Percentiles rank a stretch among this genome's conserved stretches.
phyloP scores from a whole-genome alignment of 331 rosid species.

The Malus hybrid region DNA sequence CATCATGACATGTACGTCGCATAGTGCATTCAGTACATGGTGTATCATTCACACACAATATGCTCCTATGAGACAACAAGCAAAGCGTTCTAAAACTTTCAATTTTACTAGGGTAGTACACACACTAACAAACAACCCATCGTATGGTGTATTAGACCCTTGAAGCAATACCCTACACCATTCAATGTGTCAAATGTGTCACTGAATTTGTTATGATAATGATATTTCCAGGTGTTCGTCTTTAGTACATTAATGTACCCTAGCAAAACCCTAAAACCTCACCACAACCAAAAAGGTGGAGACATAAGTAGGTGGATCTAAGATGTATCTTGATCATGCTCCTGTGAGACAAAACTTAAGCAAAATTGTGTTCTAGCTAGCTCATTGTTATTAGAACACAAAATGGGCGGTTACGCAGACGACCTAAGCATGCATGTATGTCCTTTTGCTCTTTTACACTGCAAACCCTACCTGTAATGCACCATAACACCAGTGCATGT shows the following conservation, averaged over 20 bases:
- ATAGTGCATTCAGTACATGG: not conserved
- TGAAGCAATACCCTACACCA: not conserved
- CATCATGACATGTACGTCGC: not conserved
- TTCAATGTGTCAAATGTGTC: not conserved
- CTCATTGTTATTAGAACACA: not conserved
- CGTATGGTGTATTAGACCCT: not conserved
- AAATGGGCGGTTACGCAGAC: slow-evolving; percentile 8
- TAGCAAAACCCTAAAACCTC: not conserved
- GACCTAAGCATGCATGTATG: not conserved
- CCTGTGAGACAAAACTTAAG: not conserved
- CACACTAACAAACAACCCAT: not conserved
- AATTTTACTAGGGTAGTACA: not conserved
- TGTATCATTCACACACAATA: not conserved
- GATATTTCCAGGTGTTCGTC: not conserved
- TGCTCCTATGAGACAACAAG: not conserved
- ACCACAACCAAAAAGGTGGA: not conserved
- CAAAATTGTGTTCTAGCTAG: not conserved
- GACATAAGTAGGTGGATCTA: not conserved
- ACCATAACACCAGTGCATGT: slow-evolving; percentile 4
- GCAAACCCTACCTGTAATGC: slow-evolving; percentile 43
- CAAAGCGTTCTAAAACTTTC: not conserved
- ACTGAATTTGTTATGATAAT: too few species aligned
- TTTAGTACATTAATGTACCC: not conserved
- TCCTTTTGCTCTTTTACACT: not conserved
- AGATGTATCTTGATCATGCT: not conserved